Percentiles rank a stretch among this genome's conserved stretches.
Evolutionary conservation across 2,329 filamentous ascomycete genomes (phyloP).

Genomic region (Mycosphaerella sp.): DNA sequence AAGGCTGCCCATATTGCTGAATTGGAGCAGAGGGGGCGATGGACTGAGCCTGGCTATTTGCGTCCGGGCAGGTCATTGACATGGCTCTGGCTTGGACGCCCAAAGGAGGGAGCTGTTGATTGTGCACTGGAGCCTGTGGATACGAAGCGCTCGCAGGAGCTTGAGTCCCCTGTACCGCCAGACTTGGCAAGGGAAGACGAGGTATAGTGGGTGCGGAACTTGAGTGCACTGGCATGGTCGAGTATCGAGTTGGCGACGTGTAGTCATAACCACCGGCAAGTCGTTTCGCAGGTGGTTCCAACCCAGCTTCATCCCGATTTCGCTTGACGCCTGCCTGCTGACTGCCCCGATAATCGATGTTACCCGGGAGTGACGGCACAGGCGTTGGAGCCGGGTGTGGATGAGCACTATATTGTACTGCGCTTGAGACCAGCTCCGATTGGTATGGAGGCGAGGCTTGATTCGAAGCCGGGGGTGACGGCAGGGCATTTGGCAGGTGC

Average conservation of each 20-base stretch:
- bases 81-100: conserved; percentile 57
- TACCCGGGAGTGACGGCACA: conserved; percentile 39
- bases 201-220: conserved; percentile 29
- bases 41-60: conserved; percentile 47
- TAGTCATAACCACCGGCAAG: conserved; percentile 25
- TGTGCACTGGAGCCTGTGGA: conserved; percentile 12
- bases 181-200: conserved; percentile 63
- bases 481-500: conserved; percentile 41
- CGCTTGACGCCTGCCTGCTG: conserved; percentile 46
- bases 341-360: conserved; percentile 31
- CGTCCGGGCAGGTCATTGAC: conserved; percentile 64
- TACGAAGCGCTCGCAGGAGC: conserved; percentile 22
- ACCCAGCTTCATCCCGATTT: conserved; percentile 48
- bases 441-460: conserved; percentile 47
- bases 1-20: conserved; percentile 19
- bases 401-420: conserved; percentile 38
- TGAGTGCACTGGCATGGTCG: conserved; percentile 34
- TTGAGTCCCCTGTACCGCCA: conserved; percentile 54
- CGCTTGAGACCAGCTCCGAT: conserved; percentile 29
- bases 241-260: conserved; percentile 27
- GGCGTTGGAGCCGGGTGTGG: conserved; percentile 36
- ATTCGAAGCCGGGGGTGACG: conserved; percentile 47
- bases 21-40: conserved; percentile 21
- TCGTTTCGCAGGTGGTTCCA: conserved; percentile 54
- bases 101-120: conserved; percentile 55